Evolutionary conservation across 352 stramenopile species (phyloP).

Genomic region (Pythium rishiriense): DNA sequence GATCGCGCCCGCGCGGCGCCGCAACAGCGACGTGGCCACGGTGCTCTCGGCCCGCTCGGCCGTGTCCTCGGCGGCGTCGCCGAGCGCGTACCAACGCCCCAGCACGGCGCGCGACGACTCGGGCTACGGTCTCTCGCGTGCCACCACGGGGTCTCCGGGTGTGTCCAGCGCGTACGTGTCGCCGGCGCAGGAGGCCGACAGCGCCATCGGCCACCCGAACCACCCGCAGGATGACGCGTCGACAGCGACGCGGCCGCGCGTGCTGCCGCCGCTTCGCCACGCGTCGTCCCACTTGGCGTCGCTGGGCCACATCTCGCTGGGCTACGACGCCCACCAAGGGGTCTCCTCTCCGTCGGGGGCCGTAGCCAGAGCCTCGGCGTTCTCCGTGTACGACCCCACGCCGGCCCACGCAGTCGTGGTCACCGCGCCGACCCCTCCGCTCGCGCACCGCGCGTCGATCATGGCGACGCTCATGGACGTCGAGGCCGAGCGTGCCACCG

Average conservation of each 20-base stretch:
- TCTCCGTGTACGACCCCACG: conserved; percentile 19
- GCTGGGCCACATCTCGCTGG: conserved; percentile 5
- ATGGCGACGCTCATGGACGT: conserved; percentile 10
- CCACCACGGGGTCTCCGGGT: background rate
- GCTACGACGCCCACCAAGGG: background rate
- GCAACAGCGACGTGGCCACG: background rate
- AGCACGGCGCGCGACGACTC: background rate
- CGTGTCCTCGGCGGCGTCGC: conserved; percentile 1
- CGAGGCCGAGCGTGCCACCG: background rate
- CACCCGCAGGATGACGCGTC: no score
- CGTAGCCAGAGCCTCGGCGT: conserved; percentile 1
- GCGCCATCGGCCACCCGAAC: no score
- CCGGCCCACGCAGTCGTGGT: background rate
- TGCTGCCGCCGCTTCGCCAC: conserved; percentile 5
- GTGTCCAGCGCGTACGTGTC: conserved; percentile 7
- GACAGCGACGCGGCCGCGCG: background rate
- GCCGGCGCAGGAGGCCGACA: background rate
- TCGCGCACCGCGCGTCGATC: background rate
- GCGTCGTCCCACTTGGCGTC: background rate
- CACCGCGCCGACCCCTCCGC: background rate
- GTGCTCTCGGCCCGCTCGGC: conserved; percentile 9
- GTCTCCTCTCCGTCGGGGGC: no score
- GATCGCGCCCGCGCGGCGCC: background rate
- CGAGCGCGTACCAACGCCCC: conserved; percentile 11
- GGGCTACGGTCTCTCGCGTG: conserved; percentile 11